Conservation (phyloP, 129 eudicot species). For the Flaveria robusta region DNA sequence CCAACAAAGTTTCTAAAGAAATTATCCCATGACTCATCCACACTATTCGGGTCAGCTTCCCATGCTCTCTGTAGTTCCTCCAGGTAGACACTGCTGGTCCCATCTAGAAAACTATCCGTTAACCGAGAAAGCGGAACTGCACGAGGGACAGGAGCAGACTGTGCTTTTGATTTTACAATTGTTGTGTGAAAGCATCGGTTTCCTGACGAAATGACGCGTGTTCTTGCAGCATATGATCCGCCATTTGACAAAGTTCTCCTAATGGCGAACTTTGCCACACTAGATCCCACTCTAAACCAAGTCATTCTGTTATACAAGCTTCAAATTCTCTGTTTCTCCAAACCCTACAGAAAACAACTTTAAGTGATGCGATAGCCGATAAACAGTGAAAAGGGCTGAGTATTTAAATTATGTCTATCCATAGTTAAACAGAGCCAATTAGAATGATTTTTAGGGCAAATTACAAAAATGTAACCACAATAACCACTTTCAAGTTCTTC, state of each 20-base stretch:
- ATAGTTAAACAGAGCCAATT: not conserved
- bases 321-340: not conserved
- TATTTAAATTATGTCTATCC: not conserved
- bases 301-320: conserved; percentile 43
- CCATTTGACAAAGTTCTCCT: conserved; percentile 53
- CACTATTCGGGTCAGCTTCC: conserved; percentile 90
- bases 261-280: conserved; percentile 65
- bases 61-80: conserved; percentile 94
- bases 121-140: conserved; percentile 86
- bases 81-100: conserved; percentile 86
- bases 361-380: too few species aligned
- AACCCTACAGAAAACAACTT: too few species aligned
- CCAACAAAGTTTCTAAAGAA: conserved; percentile 87
- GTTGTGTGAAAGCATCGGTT: conserved; percentile 54
- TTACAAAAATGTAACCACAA: too few species aligned
- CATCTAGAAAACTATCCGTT: conserved; percentile 84
- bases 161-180: conserved; percentile 51
- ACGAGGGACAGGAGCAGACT: conserved; percentile 73
- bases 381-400: too few species aligned
- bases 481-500: not conserved
- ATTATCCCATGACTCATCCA: conserved; percentile 95
- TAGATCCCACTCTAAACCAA: conserved; percentile 80
- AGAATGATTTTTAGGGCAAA: not conserved
- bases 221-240: conserved; percentile 50
- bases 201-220: conserved; percentile 38